Evolutionary conservation across 805 yeast species (phyloP).

Genomic region (Wickerhamomyces pijperi): DNA sequence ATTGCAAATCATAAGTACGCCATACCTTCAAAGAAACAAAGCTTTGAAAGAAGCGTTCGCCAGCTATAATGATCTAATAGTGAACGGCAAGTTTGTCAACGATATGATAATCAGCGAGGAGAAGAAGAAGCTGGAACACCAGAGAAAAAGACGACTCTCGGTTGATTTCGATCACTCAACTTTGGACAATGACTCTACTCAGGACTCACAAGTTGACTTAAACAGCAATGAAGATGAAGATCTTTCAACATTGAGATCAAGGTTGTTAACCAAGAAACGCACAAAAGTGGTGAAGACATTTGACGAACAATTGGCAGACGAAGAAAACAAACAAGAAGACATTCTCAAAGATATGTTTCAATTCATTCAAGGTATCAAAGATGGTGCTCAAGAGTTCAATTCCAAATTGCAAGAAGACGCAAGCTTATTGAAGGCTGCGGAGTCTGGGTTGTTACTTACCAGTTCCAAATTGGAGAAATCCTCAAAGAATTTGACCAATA

Average conservation of each 20-base stretch:
- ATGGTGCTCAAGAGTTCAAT: slow-evolving; percentile 30
- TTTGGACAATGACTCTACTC: background rate
- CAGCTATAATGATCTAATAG: background rate
- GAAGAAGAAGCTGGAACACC: slow-evolving; percentile 1
- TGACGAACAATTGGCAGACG: slow-evolving; percentile 25
- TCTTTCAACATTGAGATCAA: slow-evolving; percentile 20
- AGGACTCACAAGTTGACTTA: slow-evolving; percentile 8
- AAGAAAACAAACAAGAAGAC: slow-evolving; percentile 26
- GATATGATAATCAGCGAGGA: slow-evolving; percentile 5
- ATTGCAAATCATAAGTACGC: background rate
- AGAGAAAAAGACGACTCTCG: slow-evolving; percentile 10
- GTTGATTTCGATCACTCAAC: slow-evolving; percentile 12
- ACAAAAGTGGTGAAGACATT: slow-evolving; percentile 7
- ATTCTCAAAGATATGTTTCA: slow-evolving; percentile 27
- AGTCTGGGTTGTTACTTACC: slow-evolving; percentile 28
- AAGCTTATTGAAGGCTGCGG: slow-evolving; percentile 28
- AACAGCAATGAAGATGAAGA: slow-evolving; percentile 15
- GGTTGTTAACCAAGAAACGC: slow-evolving; percentile 19
- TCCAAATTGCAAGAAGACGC: slow-evolving; percentile 27
- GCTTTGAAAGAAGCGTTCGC: background rate
- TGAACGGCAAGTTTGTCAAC: slow-evolving; percentile 3
- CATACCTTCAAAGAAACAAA: background rate
- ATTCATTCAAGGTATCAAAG: slow-evolving; percentile 24
- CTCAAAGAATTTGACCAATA: slow-evolving; percentile 19
- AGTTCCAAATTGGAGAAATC: slow-evolving; percentile 23